Base-by-base conservation (phyloP, 305 asterid genomes). In the Plantago coronopus region DNA sequence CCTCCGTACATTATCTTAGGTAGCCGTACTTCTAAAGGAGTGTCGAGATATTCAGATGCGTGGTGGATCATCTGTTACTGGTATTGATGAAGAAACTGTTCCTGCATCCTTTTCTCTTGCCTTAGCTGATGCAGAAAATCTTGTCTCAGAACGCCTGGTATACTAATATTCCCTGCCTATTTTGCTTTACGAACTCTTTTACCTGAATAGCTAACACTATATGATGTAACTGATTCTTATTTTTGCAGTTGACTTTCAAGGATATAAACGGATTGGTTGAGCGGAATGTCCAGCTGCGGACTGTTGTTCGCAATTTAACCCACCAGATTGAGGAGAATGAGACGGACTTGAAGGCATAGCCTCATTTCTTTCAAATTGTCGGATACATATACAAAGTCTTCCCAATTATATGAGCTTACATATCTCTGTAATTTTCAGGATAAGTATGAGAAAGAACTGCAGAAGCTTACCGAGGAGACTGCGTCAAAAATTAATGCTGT, bases 41-140 rank as follows among this genome's bases (percentile, higher is more conserved):
- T 93, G 99, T 58, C 89, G 91, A 60, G 97, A 93, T 76, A 79
- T 93, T 69, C 99, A 93, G 76, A 55, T 93, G 69, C 99, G 97
- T 20, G 83, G 93, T 79, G 99, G 99, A 73, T 83, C 86, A 15
- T 71, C 66, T 64, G 69, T 72, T 70, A 72, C 55, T 47, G 72
- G 74, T 63, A 40, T 56, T 65, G 79, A 66, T 56, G 76, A 76
- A 60, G 72, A 71, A 62, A 25, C 71, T 72, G 71, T 64, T 71
- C 60, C 81, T 68, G 47, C 56, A 55, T 46, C 54, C 54, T 46
- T 69, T 54, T 56, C 67, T 50, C 63, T 69, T 76, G 69, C 72
- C 59, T 79, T 71, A 25, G 63, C 77, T 38, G 78, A 70, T 70
- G 55, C 75, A 51, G 94, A 79, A 37, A 57, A 73, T 68, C 65